Evolutionary conservation across 73 alveolate species (phyloP).

Genomic region (Stentor roeselii): DNA sequence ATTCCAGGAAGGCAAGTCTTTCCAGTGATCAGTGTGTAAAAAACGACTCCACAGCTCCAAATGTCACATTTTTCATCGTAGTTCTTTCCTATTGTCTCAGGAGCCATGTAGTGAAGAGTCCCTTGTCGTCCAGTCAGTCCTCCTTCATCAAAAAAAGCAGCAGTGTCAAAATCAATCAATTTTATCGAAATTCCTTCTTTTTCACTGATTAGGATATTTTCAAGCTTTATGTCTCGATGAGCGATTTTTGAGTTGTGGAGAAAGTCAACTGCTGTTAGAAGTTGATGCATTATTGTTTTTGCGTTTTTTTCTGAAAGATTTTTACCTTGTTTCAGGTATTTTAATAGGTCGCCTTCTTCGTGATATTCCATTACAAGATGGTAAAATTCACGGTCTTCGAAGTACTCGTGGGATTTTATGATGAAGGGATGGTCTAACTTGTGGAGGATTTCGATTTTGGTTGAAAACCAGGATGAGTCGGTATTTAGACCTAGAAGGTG

Average conservation of each 20-base stretch:
- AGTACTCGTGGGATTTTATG: neutral
- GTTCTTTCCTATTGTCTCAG: neutral
- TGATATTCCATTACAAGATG: neutral
- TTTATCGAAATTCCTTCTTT: neutral
- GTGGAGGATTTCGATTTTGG: neutral
- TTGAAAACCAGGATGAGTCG: neutral
- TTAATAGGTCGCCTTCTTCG: neutral
- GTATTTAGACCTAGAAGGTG: neutral
- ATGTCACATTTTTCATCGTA: conserved; percentile 4
- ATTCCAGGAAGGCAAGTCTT: neutral
- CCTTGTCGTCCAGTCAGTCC: neutral
- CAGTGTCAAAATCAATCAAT: neutral
- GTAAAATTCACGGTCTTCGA: neutral
- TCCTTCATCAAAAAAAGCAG: neutral
- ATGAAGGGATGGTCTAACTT: neutral
- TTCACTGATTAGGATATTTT: neutral
- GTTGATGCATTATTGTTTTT: neutral
- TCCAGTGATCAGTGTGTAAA: neutral
- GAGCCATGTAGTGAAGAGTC: conserved; percentile 22
- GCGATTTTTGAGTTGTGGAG: neutral
- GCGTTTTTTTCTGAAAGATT: neutral
- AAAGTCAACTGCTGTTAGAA: neutral
- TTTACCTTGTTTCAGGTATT: neutral
- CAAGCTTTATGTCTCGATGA: conserved; percentile 18
- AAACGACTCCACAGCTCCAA: neutral